Evolutionary conservation across 2,329 filamentous ascomycete species (phyloP), one percentile per base, ranked within the genome.

Genomic region (Xylariaceae sp.): DNA sequence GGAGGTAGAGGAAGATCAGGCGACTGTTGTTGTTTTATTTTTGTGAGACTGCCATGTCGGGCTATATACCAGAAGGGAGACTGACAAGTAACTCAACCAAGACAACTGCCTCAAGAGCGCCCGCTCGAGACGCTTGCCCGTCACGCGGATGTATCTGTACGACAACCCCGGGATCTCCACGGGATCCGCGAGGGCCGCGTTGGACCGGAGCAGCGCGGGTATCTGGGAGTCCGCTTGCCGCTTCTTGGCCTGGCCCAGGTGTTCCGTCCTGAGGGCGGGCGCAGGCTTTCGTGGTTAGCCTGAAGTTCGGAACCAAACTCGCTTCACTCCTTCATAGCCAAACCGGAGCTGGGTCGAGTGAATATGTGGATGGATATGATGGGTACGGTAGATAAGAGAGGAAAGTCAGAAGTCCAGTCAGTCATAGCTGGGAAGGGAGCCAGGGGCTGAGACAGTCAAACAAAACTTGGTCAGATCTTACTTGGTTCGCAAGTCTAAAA

Each of bases 401-500:
- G n/a, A n/a, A n/a, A n/a, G n/a, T n/a, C n/a, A n/a, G n/a, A n/a
- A n/a, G n/a, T n/a, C n/a, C n/a, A n/a, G n/a, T n/a, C n/a, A n/a
- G 30, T 21, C 7, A n/a, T 9, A 19, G 27, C 11, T 30, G 5
- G 7, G n/a, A 38, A n/a, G n/a, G n/a, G n/a, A n/a, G n/a, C n/a
- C n/a, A n/a, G n/a, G 6, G 6, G 21, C 11, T 24, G 21, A 24
- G 11, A 24, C 7, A 24, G 7, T 7, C 7, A 24, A 24, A 6
- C 21, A 24, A 24, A 24, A 24, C 21, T 24, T n/a, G n/a, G n/a
- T n/a, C n/a, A n/a, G 11, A 24, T 7, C 61, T 43, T 70, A 86
- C 78, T 82, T 78, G 46, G 87, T 86, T 40, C 88, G 76, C 9
- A 94, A 67, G 64, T 94, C 88, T 43, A 94, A 74, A 28, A 94